Percentiles rank a stretch among this genome's conserved stretches.
These are phyloP conservation scores for Cordyceps javanica DNA, from an alignment of 2,329 filamentous ascomycete species.

Conservation along the genomic window DNA sequence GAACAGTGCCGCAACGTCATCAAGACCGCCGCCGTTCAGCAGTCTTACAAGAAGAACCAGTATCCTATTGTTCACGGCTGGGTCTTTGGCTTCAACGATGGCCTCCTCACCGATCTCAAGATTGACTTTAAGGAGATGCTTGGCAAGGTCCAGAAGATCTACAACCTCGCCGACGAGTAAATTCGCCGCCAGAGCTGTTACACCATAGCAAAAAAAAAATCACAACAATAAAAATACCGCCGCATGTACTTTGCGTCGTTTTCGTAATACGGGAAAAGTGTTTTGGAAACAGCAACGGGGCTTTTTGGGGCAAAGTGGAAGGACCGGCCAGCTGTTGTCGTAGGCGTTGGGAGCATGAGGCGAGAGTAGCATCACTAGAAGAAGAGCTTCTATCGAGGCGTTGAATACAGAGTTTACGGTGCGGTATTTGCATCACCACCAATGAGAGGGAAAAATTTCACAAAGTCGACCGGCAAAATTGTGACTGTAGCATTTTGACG, in stretches of 20 bases:
- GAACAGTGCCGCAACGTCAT: slow-evolving; percentile 72
- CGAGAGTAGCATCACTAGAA: not conserved
- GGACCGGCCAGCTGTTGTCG: not conserved
- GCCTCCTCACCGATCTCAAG: slow-evolving; percentile 58
- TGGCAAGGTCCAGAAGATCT: slow-evolving; percentile 57
- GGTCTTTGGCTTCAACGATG: slow-evolving; percentile 66
- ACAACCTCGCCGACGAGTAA: slow-evolving; percentile 42
- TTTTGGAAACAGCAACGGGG: not conserved
- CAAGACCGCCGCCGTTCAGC: slow-evolving; percentile 74
- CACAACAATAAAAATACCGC: not conserved
- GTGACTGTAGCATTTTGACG: not conserved
- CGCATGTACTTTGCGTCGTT: not conserved
- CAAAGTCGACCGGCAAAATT: not conserved
- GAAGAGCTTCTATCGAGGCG: not conserved
- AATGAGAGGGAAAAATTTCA: not conserved
- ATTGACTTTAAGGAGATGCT: slow-evolving; percentile 54
- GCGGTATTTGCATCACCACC: not conserved
- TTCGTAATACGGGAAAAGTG: not conserved
- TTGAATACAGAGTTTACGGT: not conserved
- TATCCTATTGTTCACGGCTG: slow-evolving; percentile 68
- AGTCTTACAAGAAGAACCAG: slow-evolving; percentile 56
- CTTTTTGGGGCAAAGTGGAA: not conserved
- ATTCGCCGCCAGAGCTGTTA: not conserved
- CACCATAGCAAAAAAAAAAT: not conserved
- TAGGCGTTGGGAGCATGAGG: slow-evolving; percentile 4